A percentile compares a stretch with the other conserved stretches of the same genome.
Conservation (phyloP, 495 filamentous ascomycete genomes). For the Aspergillus avenaceus region DNA sequence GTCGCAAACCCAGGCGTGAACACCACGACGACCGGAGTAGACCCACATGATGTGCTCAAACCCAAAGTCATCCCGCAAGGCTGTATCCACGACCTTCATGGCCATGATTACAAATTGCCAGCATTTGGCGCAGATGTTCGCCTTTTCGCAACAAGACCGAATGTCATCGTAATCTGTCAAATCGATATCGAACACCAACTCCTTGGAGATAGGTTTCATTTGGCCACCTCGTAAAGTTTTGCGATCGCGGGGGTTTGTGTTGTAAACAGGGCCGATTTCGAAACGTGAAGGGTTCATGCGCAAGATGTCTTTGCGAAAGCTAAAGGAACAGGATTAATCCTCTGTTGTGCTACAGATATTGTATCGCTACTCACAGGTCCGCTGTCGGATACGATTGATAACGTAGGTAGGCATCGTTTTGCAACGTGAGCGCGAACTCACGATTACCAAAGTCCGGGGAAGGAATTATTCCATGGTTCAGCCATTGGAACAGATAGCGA, state of each 20-base stretch:
- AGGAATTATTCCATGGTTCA: slow-evolving; percentile 87
- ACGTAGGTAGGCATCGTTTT: slow-evolving; percentile 83
- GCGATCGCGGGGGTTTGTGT: slow-evolving; percentile 86
- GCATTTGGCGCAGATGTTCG: slow-evolving; percentile 90
- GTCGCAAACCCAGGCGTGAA: slow-evolving; percentile 98
- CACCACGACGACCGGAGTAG: slow-evolving; percentile 92
- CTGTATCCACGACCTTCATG: slow-evolving; percentile 85
- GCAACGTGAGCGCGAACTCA: slow-evolving; percentile 91
- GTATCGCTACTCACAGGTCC: slow-evolving; percentile 61
- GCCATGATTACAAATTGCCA: slow-evolving; percentile 98
- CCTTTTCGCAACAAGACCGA: slow-evolving; percentile 88
- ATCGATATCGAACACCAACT: slow-evolving; percentile 98
- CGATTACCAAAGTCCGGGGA: slow-evolving; percentile 85
- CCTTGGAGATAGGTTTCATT: slow-evolving; percentile 79
- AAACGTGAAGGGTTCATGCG: slow-evolving; percentile 85
- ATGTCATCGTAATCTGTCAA: slow-evolving; percentile 98
- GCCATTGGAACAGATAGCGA: slow-evolving; percentile 93
- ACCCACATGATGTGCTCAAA: slow-evolving; percentile 98
- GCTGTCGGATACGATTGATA: slow-evolving; percentile 86
- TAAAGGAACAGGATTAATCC: slow-evolving; percentile 25
- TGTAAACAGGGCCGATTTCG: slow-evolving; percentile 96
- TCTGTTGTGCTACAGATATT: background rate
- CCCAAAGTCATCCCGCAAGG: slow-evolving; percentile 87
- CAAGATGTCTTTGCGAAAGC: slow-evolving; percentile 86
- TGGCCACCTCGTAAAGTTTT: slow-evolving; percentile 64